Conservation (phyloP, 2,329 filamentous ascomycete species). For the Cucurbitaria berberidis region DNA sequence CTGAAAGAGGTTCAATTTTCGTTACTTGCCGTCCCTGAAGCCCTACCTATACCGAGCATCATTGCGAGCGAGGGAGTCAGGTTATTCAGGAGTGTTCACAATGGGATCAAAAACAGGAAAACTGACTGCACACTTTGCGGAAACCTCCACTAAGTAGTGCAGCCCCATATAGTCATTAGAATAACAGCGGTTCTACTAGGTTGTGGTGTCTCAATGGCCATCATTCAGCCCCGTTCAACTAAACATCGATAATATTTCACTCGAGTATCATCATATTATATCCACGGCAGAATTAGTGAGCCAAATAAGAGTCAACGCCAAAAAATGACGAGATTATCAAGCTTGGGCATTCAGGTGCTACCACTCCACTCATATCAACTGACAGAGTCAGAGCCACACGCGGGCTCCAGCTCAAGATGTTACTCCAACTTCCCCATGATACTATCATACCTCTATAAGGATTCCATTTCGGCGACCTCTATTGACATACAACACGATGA, state of each 20-base stretch:
- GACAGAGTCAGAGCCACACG: slow-evolving; percentile 2
- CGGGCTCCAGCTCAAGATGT: slow-evolving; percentile 5
- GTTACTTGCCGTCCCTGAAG: no score
- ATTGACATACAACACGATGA: not conserved
- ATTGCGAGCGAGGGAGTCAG: not conserved
- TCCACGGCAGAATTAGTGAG: not conserved
- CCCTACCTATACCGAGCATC: not conserved
- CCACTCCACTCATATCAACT: not conserved
- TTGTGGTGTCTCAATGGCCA: not conserved
- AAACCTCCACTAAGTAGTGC: not conserved
- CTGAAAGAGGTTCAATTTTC: no score
- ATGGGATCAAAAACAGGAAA: not conserved
- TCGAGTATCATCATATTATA: not conserved
- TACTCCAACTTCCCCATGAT: not conserved
- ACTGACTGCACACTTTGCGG: not conserved
- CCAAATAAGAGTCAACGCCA: not conserved
- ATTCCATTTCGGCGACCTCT: not conserved
- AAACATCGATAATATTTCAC: not conserved
- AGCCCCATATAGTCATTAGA: not conserved
- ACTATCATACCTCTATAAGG: not conserved
- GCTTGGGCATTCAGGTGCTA: not conserved
- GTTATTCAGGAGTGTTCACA: not conserved
- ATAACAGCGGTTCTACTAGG: not conserved
- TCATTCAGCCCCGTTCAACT: not conserved
- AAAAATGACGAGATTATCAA: not conserved